Base-by-base conservation (phyloP, 495 filamentous ascomycete genomes). In the Daldinia caldariorum region DNA sequence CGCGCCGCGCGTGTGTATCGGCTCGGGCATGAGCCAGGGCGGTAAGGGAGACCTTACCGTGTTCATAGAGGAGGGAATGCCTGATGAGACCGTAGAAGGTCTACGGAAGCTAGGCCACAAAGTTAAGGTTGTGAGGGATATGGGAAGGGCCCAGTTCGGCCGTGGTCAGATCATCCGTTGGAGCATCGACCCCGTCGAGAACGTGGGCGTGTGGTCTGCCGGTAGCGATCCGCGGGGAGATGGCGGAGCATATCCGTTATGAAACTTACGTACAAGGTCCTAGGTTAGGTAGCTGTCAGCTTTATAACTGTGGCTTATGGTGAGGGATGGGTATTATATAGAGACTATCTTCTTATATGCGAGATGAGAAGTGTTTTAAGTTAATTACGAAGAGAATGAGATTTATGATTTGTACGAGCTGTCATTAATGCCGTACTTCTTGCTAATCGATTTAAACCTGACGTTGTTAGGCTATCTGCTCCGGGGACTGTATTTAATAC, bases 181-280 rank as follows among this genome's bases (percentile, higher is more conserved):
- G 73, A 78, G 76, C 32, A 73, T 84, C 62, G 91, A 96, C 82
- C 82, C 85, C 26, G 86, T 93, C 59, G 89, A 93, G 26, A 89
- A 88, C 35, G 77, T 81, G 51, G 79, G 86, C 50, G 87, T 98
- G 10, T 97, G 89, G 82, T 92, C 89, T 70, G 94, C 88, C 1
- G 95, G 93, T 18, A 97, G 93, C 79, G 95, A 98, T 86, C 83
- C 84, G 55, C 86, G 96, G 57, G 95, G 93, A 2, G 95, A 99
- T 83, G 94, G 95, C 34, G 89, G 86, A 65, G 94, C 93, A 16
- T 77, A 77, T 63, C 75, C 75, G 31, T 53, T 73, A 34, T 77
- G 29, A 66, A 26, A 26, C 26, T 1, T 14, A 22, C 2, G 50
- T 53, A 12, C 1, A 47, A 12, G 12, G 43, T 22, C 20, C 26